Evolutionary conservation across 495 filamentous ascomycete species (phyloP).

Genomic region (Thermothielavioides terrestris): DNA sequence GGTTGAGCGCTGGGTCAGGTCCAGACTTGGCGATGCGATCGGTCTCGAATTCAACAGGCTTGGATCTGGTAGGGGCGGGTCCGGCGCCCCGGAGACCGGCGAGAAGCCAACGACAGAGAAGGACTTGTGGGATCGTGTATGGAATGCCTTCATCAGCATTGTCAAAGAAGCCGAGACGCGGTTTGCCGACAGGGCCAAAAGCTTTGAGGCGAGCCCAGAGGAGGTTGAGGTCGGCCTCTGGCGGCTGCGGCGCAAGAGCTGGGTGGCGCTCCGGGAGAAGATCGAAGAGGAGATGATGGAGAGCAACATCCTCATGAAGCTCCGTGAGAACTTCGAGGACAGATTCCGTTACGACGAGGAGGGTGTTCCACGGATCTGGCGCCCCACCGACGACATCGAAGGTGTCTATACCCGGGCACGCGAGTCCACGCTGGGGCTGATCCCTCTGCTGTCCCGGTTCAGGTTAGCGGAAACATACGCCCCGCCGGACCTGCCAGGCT

Average conservation of each 20-base stretch:
- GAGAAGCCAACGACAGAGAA: conserved; percentile 65
- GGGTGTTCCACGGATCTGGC: conserved; percentile 93
- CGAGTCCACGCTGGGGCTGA: conserved; percentile 80
- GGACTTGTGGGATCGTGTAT: conserved; percentile 92
- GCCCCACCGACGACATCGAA: conserved; percentile 94
- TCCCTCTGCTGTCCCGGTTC: conserved; percentile 85
- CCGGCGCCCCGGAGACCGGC: conserved; percentile 67
- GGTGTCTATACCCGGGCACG: conserved; percentile 83
- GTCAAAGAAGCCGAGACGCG: conserved; percentile 75
- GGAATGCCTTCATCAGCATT: conserved; percentile 76
- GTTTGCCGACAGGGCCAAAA: conserved; percentile 79
- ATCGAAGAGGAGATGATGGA: conserved; percentile 98
- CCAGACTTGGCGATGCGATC: conserved; percentile 75
- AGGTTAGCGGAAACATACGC: conserved; percentile 57
- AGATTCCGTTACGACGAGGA: conserved; percentile 96
- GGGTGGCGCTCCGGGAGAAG: conserved; percentile 80
- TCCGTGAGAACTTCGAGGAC: conserved; percentile 97
- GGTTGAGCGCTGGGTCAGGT: conserved; percentile 86
- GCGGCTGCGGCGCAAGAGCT: conserved; percentile 84
- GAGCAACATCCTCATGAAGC: conserved; percentile 88
- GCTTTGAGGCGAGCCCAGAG: conserved; percentile 84
- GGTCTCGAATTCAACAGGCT: conserved; percentile 93
- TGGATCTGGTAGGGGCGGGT: conserved; percentile 72
- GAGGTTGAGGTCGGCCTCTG: conserved; percentile 92
- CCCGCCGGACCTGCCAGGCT: conserved; percentile 71